phyloP scores from a whole-genome alignment of 225 moss, liverwort and hornwort genomes.

The Physcomitrellopsis africana region DNA sequence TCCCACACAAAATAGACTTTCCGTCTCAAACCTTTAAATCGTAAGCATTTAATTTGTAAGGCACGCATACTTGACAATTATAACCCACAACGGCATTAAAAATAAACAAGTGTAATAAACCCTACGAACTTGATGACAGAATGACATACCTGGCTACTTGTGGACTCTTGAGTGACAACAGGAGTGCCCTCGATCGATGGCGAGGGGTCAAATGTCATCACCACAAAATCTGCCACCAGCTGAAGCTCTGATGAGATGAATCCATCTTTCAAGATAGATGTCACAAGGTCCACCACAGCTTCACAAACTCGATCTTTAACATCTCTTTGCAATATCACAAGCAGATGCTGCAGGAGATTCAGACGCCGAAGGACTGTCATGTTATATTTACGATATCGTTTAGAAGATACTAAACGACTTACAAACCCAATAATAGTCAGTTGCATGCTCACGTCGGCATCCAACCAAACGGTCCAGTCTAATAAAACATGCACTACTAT shows the following conservation, averaged over 20 bases:
- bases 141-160: conserved; percentile 62
- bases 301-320: conserved; percentile 82
- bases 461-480: conserved; percentile 98
- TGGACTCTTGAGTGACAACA: conserved; percentile 63
- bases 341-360: conserved; percentile 83
- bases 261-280: conserved; percentile 81
- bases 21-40: background rate
- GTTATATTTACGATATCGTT: conserved; percentile 86
- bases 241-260: conserved; percentile 85
- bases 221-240: conserved; percentile 89
- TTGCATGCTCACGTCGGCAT: conserved; percentile 66
- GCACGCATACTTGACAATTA: background rate
- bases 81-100: conserved; percentile 13
- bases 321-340: conserved; percentile 87
- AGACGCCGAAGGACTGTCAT: conserved; percentile 80
- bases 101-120: conserved; percentile 12
- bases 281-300: conserved; percentile 82
- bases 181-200: conserved; percentile 61
- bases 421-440: conserved; percentile 75
- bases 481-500: conserved; percentile 93
- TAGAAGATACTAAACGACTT: conserved; percentile 73
- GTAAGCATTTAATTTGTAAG: background rate
- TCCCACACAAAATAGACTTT: conserved; percentile 18
- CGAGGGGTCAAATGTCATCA: conserved; percentile 97
- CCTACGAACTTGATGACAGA: conserved; percentile 18